phyloP scores from a whole-genome alignment of 768 basidiomycete species.

The Suillus subluteus region DNA sequence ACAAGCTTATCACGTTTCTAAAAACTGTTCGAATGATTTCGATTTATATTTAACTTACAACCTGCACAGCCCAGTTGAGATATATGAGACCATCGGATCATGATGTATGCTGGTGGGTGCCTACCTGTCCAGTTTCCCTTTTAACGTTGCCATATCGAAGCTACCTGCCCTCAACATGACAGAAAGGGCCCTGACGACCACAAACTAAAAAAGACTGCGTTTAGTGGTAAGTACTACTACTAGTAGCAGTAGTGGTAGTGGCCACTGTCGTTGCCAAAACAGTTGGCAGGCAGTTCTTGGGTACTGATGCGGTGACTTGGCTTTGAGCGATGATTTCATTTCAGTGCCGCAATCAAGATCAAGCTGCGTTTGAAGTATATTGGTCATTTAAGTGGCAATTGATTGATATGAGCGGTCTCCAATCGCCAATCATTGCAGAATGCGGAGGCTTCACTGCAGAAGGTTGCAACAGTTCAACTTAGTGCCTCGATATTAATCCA shows the following conservation, averaged over 20 bases:
- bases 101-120: neutral
- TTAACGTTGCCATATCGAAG: neutral
- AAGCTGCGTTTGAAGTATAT: neutral
- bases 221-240: neutral
- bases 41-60: neutral
- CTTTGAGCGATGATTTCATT: neutral
- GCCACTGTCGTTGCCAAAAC: neutral
- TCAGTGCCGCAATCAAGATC: neutral
- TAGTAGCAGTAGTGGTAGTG: slow-evolving; percentile 1
- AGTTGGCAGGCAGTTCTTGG: neutral
- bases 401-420: neutral
- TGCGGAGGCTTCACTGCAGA: neutral
- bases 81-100: neutral
- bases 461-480: too few species aligned
- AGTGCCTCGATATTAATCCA: neutral
- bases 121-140: neutral
- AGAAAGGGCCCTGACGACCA: neutral
- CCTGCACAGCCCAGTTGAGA: slow-evolving; percentile 3
- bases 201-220: neutral
- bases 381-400: neutral
- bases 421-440: neutral
- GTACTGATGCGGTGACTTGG: neutral
- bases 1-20: neutral
- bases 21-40: neutral
- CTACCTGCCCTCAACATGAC: neutral